Evolutionary conservation across 768 basidiomycete species (phyloP).

Genomic region (Termitomyces sp.): DNA sequence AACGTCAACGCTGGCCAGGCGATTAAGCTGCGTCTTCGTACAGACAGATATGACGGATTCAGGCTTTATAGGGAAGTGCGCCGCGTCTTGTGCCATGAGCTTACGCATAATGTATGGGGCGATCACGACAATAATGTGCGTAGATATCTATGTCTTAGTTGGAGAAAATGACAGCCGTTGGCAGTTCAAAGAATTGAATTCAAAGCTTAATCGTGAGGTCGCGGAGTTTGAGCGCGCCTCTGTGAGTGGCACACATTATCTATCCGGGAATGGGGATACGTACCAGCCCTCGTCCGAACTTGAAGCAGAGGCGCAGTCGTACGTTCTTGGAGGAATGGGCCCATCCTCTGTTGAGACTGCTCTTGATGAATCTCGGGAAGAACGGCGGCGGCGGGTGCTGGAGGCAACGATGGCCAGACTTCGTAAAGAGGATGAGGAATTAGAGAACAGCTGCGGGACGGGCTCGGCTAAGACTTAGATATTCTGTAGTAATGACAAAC

Average conservation of each 20-base stretch:
- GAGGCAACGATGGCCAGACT: slow-evolving; percentile 60
- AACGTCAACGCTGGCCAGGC: slow-evolving; percentile 57
- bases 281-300: slow-evolving; percentile 51
- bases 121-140: slow-evolving; percentile 71
- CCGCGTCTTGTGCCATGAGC: slow-evolving; percentile 69
- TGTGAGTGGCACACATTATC: slow-evolving; percentile 46
- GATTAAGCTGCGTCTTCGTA: slow-evolving; percentile 66
- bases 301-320: slow-evolving; percentile 46
- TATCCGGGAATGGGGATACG: slow-evolving; percentile 33
- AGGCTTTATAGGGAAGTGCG: slow-evolving; percentile 58
- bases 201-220: slow-evolving; percentile 67
- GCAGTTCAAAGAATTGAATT: slow-evolving; percentile 75
- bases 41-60: slow-evolving; percentile 69
- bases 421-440: slow-evolving; percentile 60
- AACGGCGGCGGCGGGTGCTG: slow-evolving; percentile 46
- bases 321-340: slow-evolving; percentile 44
- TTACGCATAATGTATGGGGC: slow-evolving; percentile 70
- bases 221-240: slow-evolving; percentile 55
- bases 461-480: slow-evolving; percentile 9
- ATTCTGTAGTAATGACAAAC: neutral
- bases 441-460: slow-evolving; percentile 70
- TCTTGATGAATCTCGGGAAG: slow-evolving; percentile 44
- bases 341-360: slow-evolving; percentile 3
- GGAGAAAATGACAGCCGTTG: neutral
- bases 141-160: slow-evolving; percentile 1